Evolutionary conservation across 768 basidiomycete genomes (phyloP).

Genomic region (Clavulina sp.): DNA sequence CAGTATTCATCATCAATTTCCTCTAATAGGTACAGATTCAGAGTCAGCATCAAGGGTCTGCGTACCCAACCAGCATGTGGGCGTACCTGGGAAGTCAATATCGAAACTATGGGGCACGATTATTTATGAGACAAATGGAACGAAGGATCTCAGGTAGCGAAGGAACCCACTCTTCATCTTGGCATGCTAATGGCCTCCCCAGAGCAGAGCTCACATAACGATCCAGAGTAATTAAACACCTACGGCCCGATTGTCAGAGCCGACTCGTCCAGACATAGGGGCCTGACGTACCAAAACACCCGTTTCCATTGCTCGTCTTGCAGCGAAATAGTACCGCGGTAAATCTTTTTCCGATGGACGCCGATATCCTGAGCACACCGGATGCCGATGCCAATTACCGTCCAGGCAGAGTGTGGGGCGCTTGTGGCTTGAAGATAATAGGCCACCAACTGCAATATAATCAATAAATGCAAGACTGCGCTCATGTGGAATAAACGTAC

Average conservation of each 20-base stretch:
- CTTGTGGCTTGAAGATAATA: conserved; percentile 34
- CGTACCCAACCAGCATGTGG: neutral
- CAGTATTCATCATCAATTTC: conserved; percentile 78
- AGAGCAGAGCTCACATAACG: conserved; percentile 20
- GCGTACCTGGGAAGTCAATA: conserved; percentile 33
- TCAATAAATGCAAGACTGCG: conserved; percentile 8
- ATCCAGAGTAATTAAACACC: conserved; percentile 15
- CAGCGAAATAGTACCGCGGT: conserved; percentile 23
- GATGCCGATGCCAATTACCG: conserved; percentile 43
- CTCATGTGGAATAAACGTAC: conserved; percentile 23
- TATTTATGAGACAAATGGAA: neutral
- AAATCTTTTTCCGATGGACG: conserved; percentile 47
- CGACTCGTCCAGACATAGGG: conserved; percentile 8
- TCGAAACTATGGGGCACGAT: conserved; percentile 45
- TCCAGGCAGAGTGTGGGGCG: conserved; percentile 34
- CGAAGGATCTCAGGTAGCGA: neutral
- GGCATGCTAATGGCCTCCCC: conserved; percentile 54
- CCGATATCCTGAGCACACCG: conserved; percentile 63
- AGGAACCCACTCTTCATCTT: conserved; percentile 51
- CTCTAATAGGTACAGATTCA: conserved; percentile 14
- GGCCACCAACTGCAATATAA: conserved; percentile 30
- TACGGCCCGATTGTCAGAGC: neutral
- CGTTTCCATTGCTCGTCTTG: conserved; percentile 68
- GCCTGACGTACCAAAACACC: conserved; percentile 43
- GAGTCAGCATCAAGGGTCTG: neutral